Conservation (phyloP, 371 early-diverging fungal species). For the Zychaea mexicana region DNA sequence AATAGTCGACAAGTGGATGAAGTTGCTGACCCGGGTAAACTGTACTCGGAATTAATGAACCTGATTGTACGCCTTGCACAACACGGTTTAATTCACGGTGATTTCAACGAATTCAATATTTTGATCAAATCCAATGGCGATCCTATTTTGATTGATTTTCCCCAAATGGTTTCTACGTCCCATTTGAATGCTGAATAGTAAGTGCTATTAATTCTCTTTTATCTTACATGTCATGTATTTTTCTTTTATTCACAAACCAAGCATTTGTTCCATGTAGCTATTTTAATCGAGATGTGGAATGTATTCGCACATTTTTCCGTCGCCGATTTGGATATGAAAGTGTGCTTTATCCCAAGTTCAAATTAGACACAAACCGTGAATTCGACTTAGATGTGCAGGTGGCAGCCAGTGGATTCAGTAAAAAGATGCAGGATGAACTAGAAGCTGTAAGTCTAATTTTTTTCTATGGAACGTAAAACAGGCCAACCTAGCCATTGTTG, state of each 20-base stretch:
- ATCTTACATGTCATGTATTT: background rate
- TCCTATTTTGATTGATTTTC: slow-evolving; percentile 98
- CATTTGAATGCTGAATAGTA: slow-evolving; percentile 94
- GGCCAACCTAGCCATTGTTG: background rate
- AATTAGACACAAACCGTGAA: slow-evolving; percentile 79
- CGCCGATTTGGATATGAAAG: slow-evolving; percentile 90
- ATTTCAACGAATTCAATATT: slow-evolving; percentile 99
- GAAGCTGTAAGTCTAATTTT: slow-evolving; percentile 59
- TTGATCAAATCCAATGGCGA: slow-evolving; percentile 86
- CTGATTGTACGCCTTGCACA: slow-evolving; percentile 95
- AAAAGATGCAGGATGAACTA: slow-evolving; percentile 86
- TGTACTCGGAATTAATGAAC: slow-evolving; percentile 94
- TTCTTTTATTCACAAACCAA: background rate
- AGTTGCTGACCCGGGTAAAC: slow-evolving; percentile 85
- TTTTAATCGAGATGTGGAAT: slow-evolving; percentile 98
- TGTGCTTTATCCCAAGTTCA: slow-evolving; percentile 86
- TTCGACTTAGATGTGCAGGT: slow-evolving; percentile 94
- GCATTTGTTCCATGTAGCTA: slow-evolving; percentile 51
- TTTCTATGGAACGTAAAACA: background rate
- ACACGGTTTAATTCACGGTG: slow-evolving; percentile 98
- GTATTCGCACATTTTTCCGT: slow-evolving; percentile 94
- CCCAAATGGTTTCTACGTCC: slow-evolving; percentile 98
- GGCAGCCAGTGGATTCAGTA: slow-evolving; percentile 93
- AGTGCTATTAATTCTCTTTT: too few relatives aligned
- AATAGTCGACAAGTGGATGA: slow-evolving; percentile 80